phyloP scores from a whole-genome alignment of 768 basidiomycete genomes.

The Phanerodontia chrysosporium region DNA sequence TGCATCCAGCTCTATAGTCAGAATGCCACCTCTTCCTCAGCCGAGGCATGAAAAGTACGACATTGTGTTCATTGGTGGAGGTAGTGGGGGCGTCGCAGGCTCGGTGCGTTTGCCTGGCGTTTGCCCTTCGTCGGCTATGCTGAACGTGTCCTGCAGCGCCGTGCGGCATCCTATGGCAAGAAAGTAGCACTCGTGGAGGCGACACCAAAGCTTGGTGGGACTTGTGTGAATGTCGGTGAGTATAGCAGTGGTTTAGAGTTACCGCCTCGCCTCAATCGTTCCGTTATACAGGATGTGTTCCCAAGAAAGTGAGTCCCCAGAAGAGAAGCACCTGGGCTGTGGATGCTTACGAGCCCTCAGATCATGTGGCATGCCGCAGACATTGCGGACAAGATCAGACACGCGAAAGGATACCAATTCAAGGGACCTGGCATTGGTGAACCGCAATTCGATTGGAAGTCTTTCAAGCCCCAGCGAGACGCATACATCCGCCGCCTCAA shows the following conservation, averaged over 20 bases:
- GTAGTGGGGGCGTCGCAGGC: conserved; percentile 87
- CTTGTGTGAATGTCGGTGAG: conserved; percentile 96
- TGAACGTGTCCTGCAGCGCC: conserved; percentile 47
- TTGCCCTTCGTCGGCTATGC: too few relatives aligned
- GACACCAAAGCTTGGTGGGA: conserved; percentile 77
- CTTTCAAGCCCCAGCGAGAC: conserved; percentile 92
- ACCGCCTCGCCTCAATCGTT: too few relatives aligned
- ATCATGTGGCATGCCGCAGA: conserved; percentile 99
- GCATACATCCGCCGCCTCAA: conserved; percentile 90
- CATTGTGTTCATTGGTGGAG: conserved; percentile 86
- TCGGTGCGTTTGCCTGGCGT: conserved; percentile 52
- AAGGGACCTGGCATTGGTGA: conserved; percentile 47
- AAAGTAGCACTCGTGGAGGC: conserved; percentile 89
- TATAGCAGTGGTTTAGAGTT: conserved; percentile 6
- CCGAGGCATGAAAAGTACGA: conserved; percentile 71
- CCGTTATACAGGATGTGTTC: conserved; percentile 73
- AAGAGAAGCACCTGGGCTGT: too few relatives aligned
- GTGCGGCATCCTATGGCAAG: conserved; percentile 91
- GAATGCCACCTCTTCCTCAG: conserved; percentile 70
- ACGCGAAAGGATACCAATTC: conserved; percentile 78
- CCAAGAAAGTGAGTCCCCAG: conserved; percentile 52
- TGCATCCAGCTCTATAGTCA: conserved; percentile 40
- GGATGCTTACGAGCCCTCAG: conserved; percentile 38
- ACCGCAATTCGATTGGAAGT: conserved; percentile 80
- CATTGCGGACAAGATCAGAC: conserved; percentile 75